Evolutionary conservation across 2,329 filamentous ascomycete genomes (phyloP).

Genomic region (Sclerotinia nivalis): DNA sequence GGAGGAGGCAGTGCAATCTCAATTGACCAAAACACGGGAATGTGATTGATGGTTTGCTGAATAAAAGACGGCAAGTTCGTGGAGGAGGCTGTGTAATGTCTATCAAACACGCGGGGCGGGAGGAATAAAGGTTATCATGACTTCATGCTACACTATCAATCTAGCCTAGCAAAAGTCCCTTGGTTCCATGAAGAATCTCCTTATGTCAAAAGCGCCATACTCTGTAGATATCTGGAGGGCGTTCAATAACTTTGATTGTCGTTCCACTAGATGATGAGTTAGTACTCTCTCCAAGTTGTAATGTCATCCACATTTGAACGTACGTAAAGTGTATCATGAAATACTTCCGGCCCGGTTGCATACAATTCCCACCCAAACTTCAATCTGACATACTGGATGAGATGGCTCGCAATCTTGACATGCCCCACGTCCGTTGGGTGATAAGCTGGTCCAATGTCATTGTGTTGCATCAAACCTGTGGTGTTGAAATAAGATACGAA

Average conservation of each 20-base stretch:
- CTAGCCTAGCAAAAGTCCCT: no score
- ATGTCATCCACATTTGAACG: neutral
- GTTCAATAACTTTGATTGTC: constrained; percentile 15
- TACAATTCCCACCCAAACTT: constrained; percentile 58
- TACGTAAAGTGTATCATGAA: constrained; percentile 50
- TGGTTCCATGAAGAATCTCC: no score
- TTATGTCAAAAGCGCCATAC: no score
- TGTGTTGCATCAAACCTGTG: constrained; percentile 60
- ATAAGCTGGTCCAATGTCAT: constrained; percentile 58
- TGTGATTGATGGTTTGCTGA: neutral
- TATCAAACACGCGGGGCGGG: neutral
- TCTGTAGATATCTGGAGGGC: neutral
- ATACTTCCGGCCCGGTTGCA: constrained; percentile 55
- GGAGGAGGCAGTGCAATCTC: neutral
- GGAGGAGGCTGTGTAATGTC: constrained; percentile 10
- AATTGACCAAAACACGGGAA: neutral
- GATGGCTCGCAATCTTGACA: constrained; percentile 60
- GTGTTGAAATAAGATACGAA: constrained; percentile 65
- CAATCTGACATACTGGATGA: constrained; percentile 58
- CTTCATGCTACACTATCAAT: neutral
- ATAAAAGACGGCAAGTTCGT: constrained; percentile 1
- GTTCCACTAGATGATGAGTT: constrained; percentile 8
- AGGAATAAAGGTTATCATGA: constrained; percentile 12
- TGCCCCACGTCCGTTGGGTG: constrained; percentile 63
- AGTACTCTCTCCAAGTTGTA: neutral